Percentiles rank a stretch among this genome's conserved stretches.
phyloP scores from a whole-genome alignment of 176 grass and related monocot genomes.

The Thinopyrum elongatum region DNA sequence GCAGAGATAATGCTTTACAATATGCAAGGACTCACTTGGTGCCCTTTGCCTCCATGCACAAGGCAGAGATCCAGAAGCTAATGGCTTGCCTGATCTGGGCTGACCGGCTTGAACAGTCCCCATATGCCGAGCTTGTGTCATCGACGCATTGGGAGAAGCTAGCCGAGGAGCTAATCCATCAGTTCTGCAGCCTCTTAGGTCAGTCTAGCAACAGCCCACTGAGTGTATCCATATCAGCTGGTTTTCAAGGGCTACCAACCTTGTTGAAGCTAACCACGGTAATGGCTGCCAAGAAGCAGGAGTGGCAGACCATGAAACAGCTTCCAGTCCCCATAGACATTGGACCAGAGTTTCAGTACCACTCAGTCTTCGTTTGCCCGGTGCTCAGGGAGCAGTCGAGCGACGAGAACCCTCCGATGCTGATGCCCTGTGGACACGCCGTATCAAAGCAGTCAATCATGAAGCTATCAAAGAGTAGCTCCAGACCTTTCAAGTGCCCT shows the following conservation, averaged over 20 bases:
- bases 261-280: conserved; percentile 66
- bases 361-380: conserved; percentile 88
- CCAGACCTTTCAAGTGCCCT: conserved; percentile 83
- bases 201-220: conserved; percentile 66
- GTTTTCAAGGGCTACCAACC: conserved; percentile 78
- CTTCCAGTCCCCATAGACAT: conserved; percentile 80
- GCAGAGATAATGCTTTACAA: conserved; percentile 42
- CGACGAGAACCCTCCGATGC: conserved; percentile 91
- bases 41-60: conserved; percentile 50
- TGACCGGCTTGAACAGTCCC: conserved; percentile 68
- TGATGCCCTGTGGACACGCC: conserved; percentile 89
- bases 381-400: conserved; percentile 77
- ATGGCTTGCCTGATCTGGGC: conserved; percentile 73
- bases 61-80: conserved; percentile 62
- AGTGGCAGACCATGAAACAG: conserved; percentile 93
- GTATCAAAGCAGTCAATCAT: conserved; percentile 79
- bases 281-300: conserved; percentile 79
- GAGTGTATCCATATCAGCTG: conserved; percentile 57
- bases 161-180: conserved; percentile 59
- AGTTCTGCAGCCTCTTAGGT: conserved; percentile 76
- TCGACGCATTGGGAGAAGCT: conserved; percentile 64
- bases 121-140: conserved; percentile 69
- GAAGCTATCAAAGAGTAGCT: conserved; percentile 85
- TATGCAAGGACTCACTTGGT: conserved; percentile 65
- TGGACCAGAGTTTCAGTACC: conserved; percentile 72